Percentiles rank a stretch among this genome's conserved stretches.
These are phyloP conservation scores for Talaromyces proteolyticus DNA, from an alignment of 495 filamentous ascomycete species.

Conservation along the genomic window DNA sequence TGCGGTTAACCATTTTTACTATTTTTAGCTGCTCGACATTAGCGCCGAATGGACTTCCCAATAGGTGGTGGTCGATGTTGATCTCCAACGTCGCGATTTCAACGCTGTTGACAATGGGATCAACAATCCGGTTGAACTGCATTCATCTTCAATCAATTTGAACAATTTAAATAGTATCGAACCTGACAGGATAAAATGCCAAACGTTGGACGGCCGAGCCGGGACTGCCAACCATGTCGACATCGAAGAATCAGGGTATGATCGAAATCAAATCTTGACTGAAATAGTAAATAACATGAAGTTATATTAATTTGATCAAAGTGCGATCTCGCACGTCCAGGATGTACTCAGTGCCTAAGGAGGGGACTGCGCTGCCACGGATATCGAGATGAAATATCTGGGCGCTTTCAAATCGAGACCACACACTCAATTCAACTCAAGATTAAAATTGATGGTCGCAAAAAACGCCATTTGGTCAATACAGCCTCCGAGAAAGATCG, in stretches of 20 bases:
- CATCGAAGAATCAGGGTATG: neutral
- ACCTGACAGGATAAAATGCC: no score
- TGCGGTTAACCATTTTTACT: no score
- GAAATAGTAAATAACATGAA: neutral
- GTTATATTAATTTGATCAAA: neutral
- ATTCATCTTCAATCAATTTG: no score
- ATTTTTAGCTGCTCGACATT: no score
- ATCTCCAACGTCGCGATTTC: no score
- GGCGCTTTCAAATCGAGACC: neutral
- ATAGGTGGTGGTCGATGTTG: no score
- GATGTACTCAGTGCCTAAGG: neutral
- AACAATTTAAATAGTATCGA: no score
- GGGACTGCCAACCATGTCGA: neutral
- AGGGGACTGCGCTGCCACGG: neutral
- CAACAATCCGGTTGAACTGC: no score
- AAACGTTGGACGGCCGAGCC: neutral
- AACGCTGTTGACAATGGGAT: no score
- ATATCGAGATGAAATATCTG: neutral
- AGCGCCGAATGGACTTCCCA: no score
- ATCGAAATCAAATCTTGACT: neutral
- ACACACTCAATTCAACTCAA: neutral
- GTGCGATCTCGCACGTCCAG: neutral
- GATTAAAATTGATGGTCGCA: no score
- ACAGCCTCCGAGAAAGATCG: neutral
- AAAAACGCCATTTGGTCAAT: neutral